phyloP scores from a whole-genome alignment of 139 green algal species.

The Chlamydomonas sp. region DNA sequence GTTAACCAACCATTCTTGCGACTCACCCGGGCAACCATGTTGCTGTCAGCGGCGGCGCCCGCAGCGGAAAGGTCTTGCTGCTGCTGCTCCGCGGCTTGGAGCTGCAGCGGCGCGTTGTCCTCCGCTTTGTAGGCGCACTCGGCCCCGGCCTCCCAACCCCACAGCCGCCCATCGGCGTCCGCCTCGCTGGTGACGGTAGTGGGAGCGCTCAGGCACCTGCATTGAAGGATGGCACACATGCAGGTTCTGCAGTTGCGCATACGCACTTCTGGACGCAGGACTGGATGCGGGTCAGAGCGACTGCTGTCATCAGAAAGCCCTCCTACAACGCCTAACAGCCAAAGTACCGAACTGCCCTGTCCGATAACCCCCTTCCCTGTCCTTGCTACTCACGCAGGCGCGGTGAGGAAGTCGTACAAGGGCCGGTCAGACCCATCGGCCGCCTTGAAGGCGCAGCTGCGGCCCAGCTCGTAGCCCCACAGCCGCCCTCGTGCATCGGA shows the following conservation, averaged over 20 bases:
- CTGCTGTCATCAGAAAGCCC: too few species aligned
- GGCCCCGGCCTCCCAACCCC: conserved; percentile 8
- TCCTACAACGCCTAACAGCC: neutral
- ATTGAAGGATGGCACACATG: neutral
- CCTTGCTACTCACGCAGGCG: conserved; percentile 13
- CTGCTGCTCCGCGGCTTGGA: neutral
- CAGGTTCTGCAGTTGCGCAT: neutral
- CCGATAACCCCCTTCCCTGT: too few species aligned
- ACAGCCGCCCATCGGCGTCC: conserved; percentile 5
- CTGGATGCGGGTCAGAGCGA: neutral
- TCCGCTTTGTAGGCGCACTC: conserved; percentile 18
- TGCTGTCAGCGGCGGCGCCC: neutral
- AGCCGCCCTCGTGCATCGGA: neutral
- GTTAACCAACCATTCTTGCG: too few species aligned
- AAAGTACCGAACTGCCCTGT: neutral
- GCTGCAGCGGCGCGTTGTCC: neutral
- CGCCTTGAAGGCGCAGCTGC: conserved; percentile 26
- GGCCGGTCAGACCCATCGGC: conserved; percentile 23
- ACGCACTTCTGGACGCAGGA: neutral
- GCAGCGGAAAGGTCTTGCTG: neutral
- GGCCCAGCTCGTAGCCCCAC: conserved; percentile 10
- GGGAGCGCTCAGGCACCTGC: conserved; percentile 1
- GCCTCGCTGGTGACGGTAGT: neutral
- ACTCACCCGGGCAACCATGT: conserved; percentile 29
- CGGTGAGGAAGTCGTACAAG: conserved; percentile 31